phyloP scores from a whole-genome alignment of 2,329 filamentous ascomycete genomes.

The Alternaria sp. region DNA sequence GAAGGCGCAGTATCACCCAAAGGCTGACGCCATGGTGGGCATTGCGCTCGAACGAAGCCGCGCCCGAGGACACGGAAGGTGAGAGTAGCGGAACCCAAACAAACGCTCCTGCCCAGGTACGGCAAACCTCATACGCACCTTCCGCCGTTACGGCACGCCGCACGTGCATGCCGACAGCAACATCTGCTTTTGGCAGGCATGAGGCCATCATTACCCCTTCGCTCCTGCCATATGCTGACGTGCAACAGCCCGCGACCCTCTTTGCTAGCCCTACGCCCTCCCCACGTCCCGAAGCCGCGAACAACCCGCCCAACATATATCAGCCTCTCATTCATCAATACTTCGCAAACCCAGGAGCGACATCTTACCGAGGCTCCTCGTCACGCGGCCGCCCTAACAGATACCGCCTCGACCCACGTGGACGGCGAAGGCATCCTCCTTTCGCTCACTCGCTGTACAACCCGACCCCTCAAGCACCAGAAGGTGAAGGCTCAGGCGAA shows the following conservation, averaged over 20 bases:
- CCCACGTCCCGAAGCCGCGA: neutral
- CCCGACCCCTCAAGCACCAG: constrained; percentile 1
- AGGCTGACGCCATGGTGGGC: neutral
- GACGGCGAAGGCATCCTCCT: neutral
- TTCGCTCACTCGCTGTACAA: constrained; percentile 8
- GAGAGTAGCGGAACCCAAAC: neutral
- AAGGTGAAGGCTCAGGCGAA: neutral
- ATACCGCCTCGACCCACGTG: neutral
- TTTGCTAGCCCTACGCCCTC: constrained; percentile 5
- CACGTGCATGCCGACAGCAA: neutral
- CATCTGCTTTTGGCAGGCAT: neutral
- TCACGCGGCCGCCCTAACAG: neutral
- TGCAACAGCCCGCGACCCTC: constrained; percentile 7
- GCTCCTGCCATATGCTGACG: constrained; percentile 3
- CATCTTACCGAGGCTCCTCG: neutral
- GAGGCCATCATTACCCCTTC: neutral
- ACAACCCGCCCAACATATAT: neutral
- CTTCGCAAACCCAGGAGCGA: neutral
- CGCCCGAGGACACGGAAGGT: constrained; percentile 5
- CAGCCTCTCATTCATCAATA: neutral
- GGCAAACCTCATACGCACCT: neutral
- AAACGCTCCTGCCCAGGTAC: constrained; percentile 14
- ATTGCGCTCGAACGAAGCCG: constrained; percentile 9
- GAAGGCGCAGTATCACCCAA: neutral
- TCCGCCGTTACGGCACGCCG: neutral